Conservation (phyloP, 2,329 filamentous ascomycete species). For the Sarocladiaceae sp. region DNA sequence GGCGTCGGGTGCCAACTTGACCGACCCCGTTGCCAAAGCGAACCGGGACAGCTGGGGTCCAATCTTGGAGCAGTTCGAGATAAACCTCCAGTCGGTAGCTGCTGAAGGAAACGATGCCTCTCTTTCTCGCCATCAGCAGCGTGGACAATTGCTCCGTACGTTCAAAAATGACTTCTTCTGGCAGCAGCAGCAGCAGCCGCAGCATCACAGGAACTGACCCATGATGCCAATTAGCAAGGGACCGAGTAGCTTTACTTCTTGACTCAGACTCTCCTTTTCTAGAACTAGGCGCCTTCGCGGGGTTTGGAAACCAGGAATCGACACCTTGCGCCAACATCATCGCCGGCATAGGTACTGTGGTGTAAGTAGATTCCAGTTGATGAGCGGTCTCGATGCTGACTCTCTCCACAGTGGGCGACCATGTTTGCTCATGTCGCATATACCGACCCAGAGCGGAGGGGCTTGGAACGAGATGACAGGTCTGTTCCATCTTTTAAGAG, state of each 20-base stretch:
- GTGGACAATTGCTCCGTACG: constrained; percentile 16
- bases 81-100: constrained; percentile 19
- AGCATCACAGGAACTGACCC: too few species aligned
- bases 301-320: constrained; percentile 26
- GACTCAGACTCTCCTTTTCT: constrained; percentile 33
- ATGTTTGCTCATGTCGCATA: constrained; percentile 33
- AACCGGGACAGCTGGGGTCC: constrained; percentile 10
- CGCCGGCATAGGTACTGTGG: constrained; percentile 29
- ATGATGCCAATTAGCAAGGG: constrained; percentile 29
- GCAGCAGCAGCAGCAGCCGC: too few species aligned
- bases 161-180: not conserved
- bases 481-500: not conserved
- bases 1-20: not conserved
- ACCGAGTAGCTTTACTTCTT: constrained; percentile 28
- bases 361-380: constrained; percentile 12
- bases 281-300: constrained; percentile 30
- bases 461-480: constrained; percentile 36
- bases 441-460: constrained; percentile 34
- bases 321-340: constrained; percentile 30
- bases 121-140: constrained; percentile 16
- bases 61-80: constrained; percentile 21
- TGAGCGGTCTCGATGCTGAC: constrained; percentile 2
- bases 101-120: constrained; percentile 24
- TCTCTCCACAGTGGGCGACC: constrained; percentile 21
- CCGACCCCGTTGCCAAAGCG: not conserved